Evolutionary conservation across 2,329 filamentous ascomycete species (phyloP), one percentile per base, ranked within the genome.

Genomic region (Fusarium equiseti): DNA sequence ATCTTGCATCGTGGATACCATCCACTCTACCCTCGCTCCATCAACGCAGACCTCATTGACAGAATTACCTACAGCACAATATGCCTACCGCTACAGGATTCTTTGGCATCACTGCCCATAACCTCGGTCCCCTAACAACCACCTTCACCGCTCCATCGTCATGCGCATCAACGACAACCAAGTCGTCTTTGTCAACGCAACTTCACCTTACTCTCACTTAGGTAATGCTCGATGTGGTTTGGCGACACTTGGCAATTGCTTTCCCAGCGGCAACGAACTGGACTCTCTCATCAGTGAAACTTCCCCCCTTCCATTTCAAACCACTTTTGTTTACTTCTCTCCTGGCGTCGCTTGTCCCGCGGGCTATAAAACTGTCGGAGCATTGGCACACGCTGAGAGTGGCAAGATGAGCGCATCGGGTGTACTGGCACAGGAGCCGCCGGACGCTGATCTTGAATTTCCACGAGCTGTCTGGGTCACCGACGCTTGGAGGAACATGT

Each of bases 41-140:
- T 31, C 8, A 5, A 20, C 6, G 7, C 4, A 4, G 10, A n/a
- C n/a, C n/a, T n/a, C n/a, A n/a, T n/a, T n/a, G n/a, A n/a, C n/a
- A n/a, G n/a, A n/a, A n/a, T n/a, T n/a, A n/a, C n/a, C n/a, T n/a
- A n/a, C n/a, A n/a, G n/a, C n/a, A n/a, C n/a, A n/a, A n/a, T n/a
- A 63, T 63, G 58, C 60, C 48, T 13, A 63, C 60, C 13, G 27
- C 32, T 3, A 63, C 60, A 7, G 59, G 35, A 9, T 63, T 55
- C 10, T 63, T 63, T n/a, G 58, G 60, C 10, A 18, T 20, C 1
- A 24, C 26, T 3, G 58, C 49, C 22, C 13, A 56, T 6, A 63
- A 63, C 1, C 8, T 56, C 5, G 60, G 60, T 1, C 32, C 58
- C 1, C 9, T 63, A 2, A 63, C 60, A 4, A 63, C 60, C 2